Evolutionary conservation across 768 basidiomycete genomes (phyloP).

Genomic region (Lentinula sp.): DNA sequence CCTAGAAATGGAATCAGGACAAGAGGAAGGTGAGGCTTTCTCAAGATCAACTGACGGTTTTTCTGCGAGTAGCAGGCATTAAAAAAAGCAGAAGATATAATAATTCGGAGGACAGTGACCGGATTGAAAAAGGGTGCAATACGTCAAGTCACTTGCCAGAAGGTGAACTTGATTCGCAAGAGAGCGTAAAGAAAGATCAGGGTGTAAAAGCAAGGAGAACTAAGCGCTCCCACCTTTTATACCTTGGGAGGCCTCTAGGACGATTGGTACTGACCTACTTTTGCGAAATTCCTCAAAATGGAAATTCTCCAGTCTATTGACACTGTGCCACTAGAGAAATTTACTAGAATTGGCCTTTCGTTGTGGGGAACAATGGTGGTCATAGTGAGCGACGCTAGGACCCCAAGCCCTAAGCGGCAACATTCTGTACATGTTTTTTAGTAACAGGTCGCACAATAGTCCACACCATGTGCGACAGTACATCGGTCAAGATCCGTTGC

Average conservation of each 20-base stretch:
- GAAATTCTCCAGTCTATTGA: neutral
- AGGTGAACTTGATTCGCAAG: neutral
- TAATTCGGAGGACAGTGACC: neutral
- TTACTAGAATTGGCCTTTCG: neutral
- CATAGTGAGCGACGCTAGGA: neutral
- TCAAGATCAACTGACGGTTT: neutral
- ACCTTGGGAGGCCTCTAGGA: neutral
- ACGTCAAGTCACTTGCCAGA: neutral
- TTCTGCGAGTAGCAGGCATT: neutral
- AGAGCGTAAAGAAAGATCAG: neutral
- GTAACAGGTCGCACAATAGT: too few relatives aligned
- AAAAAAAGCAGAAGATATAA: neutral
- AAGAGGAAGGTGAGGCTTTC: too few relatives aligned
- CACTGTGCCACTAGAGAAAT: neutral
- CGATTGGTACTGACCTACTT: neutral
- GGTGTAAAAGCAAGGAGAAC: neutral
- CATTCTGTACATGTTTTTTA: too few relatives aligned
- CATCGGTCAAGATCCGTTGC: too few relatives aligned
- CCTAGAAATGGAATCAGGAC: neutral
- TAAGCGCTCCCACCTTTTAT: neutral
- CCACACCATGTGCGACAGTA: too few relatives aligned
- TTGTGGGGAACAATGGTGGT: neutral
- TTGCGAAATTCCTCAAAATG: neutral
- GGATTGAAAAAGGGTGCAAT: neutral
- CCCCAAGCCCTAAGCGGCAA: too few relatives aligned